Evolutionary conservation across 2,329 filamentous ascomycete genomes (phyloP).

Genomic region (Colletotrichum sp.): DNA sequence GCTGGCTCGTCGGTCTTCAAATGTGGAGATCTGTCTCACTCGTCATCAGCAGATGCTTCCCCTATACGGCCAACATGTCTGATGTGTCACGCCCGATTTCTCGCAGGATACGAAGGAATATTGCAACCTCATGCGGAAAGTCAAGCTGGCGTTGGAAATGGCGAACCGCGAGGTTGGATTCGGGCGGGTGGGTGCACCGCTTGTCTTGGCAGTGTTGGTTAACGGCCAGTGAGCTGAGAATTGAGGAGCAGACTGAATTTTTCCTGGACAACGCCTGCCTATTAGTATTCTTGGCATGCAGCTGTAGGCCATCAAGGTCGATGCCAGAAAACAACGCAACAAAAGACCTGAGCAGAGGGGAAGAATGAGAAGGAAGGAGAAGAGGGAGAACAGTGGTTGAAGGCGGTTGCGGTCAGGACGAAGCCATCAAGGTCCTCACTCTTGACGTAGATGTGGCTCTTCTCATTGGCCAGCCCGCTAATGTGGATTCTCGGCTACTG

Average conservation of each 20-base stretch:
- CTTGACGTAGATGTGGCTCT: not conserved
- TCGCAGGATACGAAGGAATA: not conserved
- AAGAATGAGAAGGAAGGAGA: no score
- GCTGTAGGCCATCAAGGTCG: constrained; percentile 8
- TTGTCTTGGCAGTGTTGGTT: not conserved
- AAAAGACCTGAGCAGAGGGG: not conserved
- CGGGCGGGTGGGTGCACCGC: not conserved
- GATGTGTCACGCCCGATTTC: not conserved
- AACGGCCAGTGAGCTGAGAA: not conserved
- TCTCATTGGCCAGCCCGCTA: not conserved
- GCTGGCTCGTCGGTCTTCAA: not conserved
- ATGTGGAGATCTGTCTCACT: not conserved
- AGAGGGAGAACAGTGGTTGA: not conserved
- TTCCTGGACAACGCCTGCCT: not conserved
- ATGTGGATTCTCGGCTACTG: not conserved
- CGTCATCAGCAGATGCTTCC: not conserved
- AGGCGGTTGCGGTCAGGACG: not conserved
- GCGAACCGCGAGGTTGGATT: not conserved
- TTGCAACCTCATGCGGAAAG: not conserved
- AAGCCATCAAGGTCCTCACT: constrained; percentile 20
- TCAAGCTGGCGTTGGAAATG: not conserved
- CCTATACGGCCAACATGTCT: not conserved
- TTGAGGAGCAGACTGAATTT: not conserved
- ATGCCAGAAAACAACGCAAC: not conserved
- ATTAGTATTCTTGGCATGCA: constrained; percentile 15